These are phyloP conservation scores for Diplocarpon mali DNA, from an alignment of 2,329 filamentous ascomycete genomes.

Conservation along the genomic window DNA sequence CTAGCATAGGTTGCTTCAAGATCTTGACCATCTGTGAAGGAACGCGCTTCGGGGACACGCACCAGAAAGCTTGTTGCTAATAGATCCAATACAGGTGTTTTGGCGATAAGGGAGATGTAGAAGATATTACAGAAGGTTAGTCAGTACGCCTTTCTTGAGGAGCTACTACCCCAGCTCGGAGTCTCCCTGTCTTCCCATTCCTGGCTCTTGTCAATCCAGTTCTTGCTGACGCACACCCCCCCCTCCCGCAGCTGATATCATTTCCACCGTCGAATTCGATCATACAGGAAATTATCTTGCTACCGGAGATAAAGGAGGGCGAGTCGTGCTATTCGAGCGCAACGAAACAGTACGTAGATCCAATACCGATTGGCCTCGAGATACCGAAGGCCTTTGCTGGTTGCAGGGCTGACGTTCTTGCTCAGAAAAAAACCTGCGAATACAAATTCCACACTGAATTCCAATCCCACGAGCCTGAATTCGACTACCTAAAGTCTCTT, in stretches of 20 bases:
- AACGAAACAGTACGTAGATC: constrained; percentile 71
- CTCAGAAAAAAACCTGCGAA: constrained; percentile 98
- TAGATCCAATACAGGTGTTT: constrained; percentile 61
- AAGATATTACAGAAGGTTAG: constrained; percentile 36
- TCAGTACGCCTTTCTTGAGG: background rate
- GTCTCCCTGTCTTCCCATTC: background rate
- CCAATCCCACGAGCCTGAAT: constrained; percentile 98
- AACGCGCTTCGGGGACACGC: background rate
- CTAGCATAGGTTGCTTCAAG: no score
- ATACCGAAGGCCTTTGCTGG: background rate
- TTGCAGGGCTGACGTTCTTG: constrained; percentile 26
- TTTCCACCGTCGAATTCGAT: constrained; percentile 84
- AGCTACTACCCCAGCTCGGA: background rate
- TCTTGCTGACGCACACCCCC: constrained; percentile 13
- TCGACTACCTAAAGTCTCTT: constrained; percentile 97
- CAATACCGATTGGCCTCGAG: background rate
- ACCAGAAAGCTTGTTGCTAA: constrained; percentile 17
- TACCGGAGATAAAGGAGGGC: constrained; percentile 80
- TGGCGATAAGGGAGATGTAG: constrained; percentile 98
- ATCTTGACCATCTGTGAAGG: no score
- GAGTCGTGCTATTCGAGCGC: constrained; percentile 78
- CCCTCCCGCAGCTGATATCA: constrained; percentile 60
- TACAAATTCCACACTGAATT: constrained; percentile 99
- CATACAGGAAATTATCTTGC: constrained; percentile 83
- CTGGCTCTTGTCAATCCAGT: background rate